Evolutionary conservation across 2,329 filamentous ascomycete species (phyloP), one percentile per base, ranked within the genome.

Genomic region (Nothophoma quercina): DNA sequence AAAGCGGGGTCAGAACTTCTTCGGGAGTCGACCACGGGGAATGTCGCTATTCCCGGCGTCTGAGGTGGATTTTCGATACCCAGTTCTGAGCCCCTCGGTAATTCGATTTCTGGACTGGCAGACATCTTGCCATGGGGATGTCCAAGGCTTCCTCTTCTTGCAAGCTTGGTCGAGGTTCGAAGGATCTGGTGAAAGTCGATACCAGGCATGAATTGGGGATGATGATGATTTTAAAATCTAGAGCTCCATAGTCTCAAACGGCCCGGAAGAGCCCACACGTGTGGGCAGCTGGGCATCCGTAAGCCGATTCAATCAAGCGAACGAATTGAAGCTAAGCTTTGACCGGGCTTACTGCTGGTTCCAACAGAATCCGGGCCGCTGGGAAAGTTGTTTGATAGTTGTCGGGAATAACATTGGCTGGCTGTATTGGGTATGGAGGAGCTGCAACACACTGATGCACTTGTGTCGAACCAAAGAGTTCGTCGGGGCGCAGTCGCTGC

Each of bases 51-150:
- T 73, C 60, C 70, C 70, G 70, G 48, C 8, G 33, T 21, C 32
- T 59, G 45, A 38, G 35, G 34, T 46, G 48, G 26, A 44, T 51
- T 25, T 21, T 50, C 51, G 7, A 51, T 48, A 32, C 55, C 56
- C 19, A 52, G 50, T n/a, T 65, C 52, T 36, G 63, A 65, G 33
- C 47, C 35, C 8, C 35, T 50, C 2, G 65, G 71, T 15, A 76
- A 61, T 25, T 73, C 65, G 41, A 75, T 64, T 44, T 76, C 73
- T 39, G 72, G 66, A 50, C 65, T 68, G 21, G 26, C 32, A 19
- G 73, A 67, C 75, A 78, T 78, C 38, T 7, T 54, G 34, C 43
- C 52, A 57, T 55, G 15, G 18, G 40, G 7, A 18, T 30, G 26
- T 16, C 19, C 18, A 10, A 10, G 10, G 32, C 40, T 19, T 48